These are phyloP conservation scores for Cutaneotrichosporon arboriforme DNA, from an alignment of 1,284 basidiomycete species.

Conservation along the genomic window DNA sequence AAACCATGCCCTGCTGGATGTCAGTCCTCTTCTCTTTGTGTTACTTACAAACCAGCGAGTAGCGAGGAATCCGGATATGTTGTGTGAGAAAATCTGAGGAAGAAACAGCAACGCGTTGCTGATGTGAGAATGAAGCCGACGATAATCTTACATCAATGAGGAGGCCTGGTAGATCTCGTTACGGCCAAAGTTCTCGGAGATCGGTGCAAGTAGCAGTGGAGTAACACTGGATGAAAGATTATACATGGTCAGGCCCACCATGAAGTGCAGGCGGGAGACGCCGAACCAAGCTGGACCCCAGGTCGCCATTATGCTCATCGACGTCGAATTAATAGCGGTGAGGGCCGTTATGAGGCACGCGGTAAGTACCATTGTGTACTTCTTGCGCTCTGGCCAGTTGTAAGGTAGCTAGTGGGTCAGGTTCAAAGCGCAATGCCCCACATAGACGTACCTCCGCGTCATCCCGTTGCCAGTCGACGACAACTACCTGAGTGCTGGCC, in stretches of 20 bases:
- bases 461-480: no score
- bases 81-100: constrained; percentile 36
- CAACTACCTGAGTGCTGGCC: no score
- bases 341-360: constrained; percentile 23
- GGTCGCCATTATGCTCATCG: constrained; percentile 22
- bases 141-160: constrained; percentile 25
- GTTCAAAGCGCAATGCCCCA: no score
- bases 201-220: constrained; percentile 39
- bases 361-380: constrained; percentile 23
- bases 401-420: no score
- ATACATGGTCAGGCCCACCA: constrained; percentile 24
- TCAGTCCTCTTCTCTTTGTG: neutral
- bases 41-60: constrained; percentile 34
- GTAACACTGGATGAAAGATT: constrained; percentile 34
- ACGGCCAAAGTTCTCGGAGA: constrained; percentile 39
- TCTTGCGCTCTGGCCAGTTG: neutral
- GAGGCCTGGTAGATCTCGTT: constrained; percentile 40
- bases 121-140: neutral
- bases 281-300: constrained; percentile 30
- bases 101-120: constrained; percentile 35
- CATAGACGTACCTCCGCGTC: no score
- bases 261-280: constrained; percentile 20
- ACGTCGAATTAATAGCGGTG: constrained; percentile 26
- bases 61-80: constrained; percentile 34
- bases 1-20: constrained; percentile 30